phyloP scores from a whole-genome alignment of 257 asterid species.

The Solanum gandarillasii region DNA sequence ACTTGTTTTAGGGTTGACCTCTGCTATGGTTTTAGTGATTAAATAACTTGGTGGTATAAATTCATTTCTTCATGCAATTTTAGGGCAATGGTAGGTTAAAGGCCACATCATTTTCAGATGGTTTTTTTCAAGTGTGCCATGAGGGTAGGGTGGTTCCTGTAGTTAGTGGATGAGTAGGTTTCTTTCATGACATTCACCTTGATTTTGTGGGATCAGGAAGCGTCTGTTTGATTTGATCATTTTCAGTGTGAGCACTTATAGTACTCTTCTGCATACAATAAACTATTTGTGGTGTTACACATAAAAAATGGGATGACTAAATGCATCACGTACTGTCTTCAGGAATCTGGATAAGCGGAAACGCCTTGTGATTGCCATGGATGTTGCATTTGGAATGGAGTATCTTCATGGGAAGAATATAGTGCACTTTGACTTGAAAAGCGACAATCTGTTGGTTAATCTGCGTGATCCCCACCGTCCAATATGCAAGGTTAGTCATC shows the following conservation, averaged over 20 bases:
- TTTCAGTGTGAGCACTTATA: background rate
- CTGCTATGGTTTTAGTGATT: background rate
- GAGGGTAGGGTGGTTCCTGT: background rate
- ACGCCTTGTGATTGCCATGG: conserved; percentile 90
- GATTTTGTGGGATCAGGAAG: background rate
- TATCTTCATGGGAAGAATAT: conserved; percentile 93
- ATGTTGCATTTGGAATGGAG: conserved; percentile 98
- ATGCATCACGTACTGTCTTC: conserved; percentile 3
- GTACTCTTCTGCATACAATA: background rate
- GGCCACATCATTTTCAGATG: background rate
- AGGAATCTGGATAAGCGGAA: conserved; percentile 89
- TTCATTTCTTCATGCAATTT: background rate
- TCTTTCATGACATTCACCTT: background rate
- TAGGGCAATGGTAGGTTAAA: background rate
- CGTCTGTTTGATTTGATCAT: background rate
- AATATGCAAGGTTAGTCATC: conserved; percentile 78
- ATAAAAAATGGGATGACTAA: background rate
- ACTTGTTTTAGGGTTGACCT: background rate
- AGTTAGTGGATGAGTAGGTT: background rate
- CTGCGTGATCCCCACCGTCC: conserved; percentile 99
- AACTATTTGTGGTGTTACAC: background rate
- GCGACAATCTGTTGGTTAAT: conserved; percentile 93
- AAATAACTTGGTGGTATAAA: background rate
- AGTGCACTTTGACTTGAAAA: conserved; percentile 95
- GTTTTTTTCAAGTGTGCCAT: background rate